These are phyloP conservation scores for Meredithiella fracta DNA, from an alignment of 2,329 filamentous ascomycete species.

Conservation along the genomic window DNA sequence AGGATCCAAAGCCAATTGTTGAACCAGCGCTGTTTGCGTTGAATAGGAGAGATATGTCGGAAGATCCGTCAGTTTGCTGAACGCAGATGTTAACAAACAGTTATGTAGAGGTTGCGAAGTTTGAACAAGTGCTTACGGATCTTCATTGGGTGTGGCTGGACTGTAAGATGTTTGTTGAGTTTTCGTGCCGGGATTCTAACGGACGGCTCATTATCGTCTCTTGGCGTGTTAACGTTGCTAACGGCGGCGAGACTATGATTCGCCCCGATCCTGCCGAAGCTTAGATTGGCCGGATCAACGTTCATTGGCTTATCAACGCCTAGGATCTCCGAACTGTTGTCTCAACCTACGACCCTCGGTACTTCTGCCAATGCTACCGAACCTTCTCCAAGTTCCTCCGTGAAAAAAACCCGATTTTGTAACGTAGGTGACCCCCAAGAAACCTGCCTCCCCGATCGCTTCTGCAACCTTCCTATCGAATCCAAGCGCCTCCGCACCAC, in stretches of 20 bases:
- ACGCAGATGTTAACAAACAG: constrained; percentile 1
- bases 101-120: background rate
- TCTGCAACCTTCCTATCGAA: background rate
- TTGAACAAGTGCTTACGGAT: background rate
- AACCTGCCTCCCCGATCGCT: background rate
- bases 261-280: constrained; percentile 3
- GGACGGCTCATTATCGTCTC: constrained; percentile 5
- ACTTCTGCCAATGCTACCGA: background rate
- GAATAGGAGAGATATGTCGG: background rate
- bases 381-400: constrained; percentile 5
- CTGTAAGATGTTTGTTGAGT: constrained; percentile 7
- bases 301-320: constrained; percentile 2
- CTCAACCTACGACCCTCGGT: background rate
- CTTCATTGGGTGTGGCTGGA: background rate
- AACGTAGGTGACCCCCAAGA: background rate
- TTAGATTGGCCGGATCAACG: constrained; percentile 6
- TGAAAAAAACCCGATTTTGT: background rate
- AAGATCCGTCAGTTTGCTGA: background rate
- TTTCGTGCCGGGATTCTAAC: constrained; percentile 3
- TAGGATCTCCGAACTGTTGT: constrained; percentile 5
- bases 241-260: background rate
- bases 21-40: background rate
- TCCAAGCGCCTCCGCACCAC: background rate
- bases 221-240: background rate
- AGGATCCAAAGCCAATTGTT: background rate